Evolutionary conservation across 805 yeast species (phyloP), one percentile per base, ranked within the genome.

Genomic region (Scheffersomyces spartinae): DNA sequence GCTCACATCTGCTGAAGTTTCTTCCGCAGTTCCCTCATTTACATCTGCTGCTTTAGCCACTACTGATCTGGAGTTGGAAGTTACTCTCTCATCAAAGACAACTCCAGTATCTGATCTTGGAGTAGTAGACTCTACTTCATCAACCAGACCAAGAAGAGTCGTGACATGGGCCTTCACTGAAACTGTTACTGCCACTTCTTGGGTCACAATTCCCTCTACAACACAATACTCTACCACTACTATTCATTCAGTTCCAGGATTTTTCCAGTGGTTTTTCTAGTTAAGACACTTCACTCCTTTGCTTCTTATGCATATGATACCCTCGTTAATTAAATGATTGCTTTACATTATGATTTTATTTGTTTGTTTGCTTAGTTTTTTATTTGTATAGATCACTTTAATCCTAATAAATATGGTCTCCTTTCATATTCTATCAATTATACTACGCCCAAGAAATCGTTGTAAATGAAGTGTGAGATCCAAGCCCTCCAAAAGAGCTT

Each of bases 401-500:
- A n/a, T 14, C 5, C n/a, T 5, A 9, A 6, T 9, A 13, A 9
- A 12, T 5, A 9, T 4, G 18, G 6, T 9, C 5, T 8, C 10
- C 11, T 9, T 11, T 9, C 10, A 9, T 9, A n/a, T 13, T 23
- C 9, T 15, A 16, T 7, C 16, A 7, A 11, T 4, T 16, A 21
- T 21, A 16, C 9, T 13, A 10, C 13, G 23, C 11, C 7, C 16
- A 21, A 12, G 23, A 21, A 6, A 5, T n/a, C 7, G 18, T 7
- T 4, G 5, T 17, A 13, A 13, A 29, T 21, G 14, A 16, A n/a
- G n/a, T 26, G 18, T 6, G 13, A 20, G 52, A n/a, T 44, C 43
- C 10, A 55, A 36, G 3, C 63, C 64, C 30, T 45, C 43, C 12
- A 61, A 35, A 6, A 58, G 29, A 3, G 47, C 48, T 13, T 45